Percentiles rank a stretch among this genome's conserved stretches.
These are phyloP conservation scores for Populus hybrid DNA, from an alignment of 441 rosid species.

Conservation along the genomic window DNA sequence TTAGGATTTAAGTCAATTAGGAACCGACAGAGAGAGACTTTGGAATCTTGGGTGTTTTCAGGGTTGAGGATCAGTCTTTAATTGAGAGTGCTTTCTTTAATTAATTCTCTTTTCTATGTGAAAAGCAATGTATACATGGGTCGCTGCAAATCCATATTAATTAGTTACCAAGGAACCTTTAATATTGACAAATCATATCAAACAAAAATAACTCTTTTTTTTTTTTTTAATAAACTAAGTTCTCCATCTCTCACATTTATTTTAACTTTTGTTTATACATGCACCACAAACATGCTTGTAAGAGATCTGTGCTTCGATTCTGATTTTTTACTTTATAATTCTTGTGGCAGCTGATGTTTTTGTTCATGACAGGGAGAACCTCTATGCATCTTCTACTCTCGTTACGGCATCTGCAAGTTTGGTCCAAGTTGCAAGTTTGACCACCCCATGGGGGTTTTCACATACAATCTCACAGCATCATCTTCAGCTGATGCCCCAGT, in stretches of 20 bases:
- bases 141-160: not conserved
- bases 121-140: too few relatives aligned
- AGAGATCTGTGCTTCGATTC: not conserved
- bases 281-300: not conserved
- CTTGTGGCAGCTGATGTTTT: conserved; percentile 22
- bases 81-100: too few relatives aligned
- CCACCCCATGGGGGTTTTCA: conserved; percentile 89
- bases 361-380: conserved; percentile 79
- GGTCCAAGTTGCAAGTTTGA: conserved; percentile 99
- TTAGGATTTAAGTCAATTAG: too few relatives aligned
- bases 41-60: too few relatives aligned
- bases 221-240: not conserved
- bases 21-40: too few relatives aligned
- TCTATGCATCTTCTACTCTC: conserved; percentile 86
- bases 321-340: conserved; percentile 3
- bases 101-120: too few relatives aligned
- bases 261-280: not conserved
- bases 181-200: not conserved
- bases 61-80: too few relatives aligned
- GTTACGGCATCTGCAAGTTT: conserved; percentile 98
- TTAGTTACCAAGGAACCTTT: not conserved
- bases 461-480: conserved; percentile 62
- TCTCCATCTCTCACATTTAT: not conserved
- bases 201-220: not conserved
- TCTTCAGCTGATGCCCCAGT: conserved; percentile 59